Evolutionary conservation across 768 basidiomycete genomes (phyloP).

Genomic region (Wakefieldia striispora): DNA sequence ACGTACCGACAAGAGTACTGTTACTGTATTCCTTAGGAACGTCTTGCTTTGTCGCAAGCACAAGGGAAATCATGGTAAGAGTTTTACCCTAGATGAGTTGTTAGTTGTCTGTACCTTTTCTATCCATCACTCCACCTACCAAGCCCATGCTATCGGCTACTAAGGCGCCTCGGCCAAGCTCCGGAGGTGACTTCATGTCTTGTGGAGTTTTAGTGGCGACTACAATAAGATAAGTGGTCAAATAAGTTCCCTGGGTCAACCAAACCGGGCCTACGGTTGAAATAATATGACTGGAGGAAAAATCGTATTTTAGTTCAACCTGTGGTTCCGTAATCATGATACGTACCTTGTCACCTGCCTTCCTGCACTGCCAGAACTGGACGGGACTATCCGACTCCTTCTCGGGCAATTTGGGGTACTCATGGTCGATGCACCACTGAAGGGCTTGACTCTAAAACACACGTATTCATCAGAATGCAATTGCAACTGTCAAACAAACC

Average conservation of each 20-base stretch:
- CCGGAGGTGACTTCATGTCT: constrained; percentile 46
- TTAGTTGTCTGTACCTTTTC: constrained; percentile 2
- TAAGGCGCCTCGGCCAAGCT: constrained; percentile 79
- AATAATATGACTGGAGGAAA: constrained; percentile 53
- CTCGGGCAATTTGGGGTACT: constrained; percentile 74
- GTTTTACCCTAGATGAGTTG: constrained; percentile 73
- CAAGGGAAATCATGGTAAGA: constrained; percentile 79
- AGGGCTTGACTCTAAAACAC: constrained; percentile 68
- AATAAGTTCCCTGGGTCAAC: neutral
- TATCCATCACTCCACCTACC: constrained; percentile 26
- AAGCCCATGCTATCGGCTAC: constrained; percentile 89
- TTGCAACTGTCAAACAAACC: neutral
- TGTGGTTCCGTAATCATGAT: neutral
- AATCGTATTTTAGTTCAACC: neutral
- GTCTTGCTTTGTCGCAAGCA: constrained; percentile 75
- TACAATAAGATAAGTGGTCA: constrained; percentile 24
- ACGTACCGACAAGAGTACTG: constrained; percentile 76
- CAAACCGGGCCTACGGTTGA: constrained; percentile 52
- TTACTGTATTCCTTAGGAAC: constrained; percentile 53
- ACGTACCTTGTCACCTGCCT: constrained; percentile 51
- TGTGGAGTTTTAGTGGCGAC: constrained; percentile 85
- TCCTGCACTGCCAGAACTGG: constrained; percentile 85
- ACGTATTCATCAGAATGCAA: neutral
- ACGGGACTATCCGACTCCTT: constrained; percentile 68
- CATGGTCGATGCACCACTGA: constrained; percentile 80